Base-by-base conservation (phyloP, 345 rosid species). In the Raphanus sativus region DNA sequence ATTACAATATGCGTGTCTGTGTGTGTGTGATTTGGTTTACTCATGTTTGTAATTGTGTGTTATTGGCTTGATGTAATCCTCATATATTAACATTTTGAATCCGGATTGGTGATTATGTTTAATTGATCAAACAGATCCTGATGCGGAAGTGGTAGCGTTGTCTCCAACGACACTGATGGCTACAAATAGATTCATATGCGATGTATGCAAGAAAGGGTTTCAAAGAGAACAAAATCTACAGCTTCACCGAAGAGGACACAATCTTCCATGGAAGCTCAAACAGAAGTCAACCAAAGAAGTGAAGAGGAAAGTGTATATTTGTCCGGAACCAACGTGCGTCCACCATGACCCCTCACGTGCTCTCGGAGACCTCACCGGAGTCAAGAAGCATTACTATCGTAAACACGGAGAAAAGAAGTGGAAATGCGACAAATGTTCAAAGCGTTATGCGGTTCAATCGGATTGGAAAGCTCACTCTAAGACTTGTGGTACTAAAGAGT, bases 391-490 rank as follows among this genome's bases (percentile, higher is more conserved):
- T 73, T 91, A 82, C 69, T 91, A 85, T 6, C 83, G 97, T 29
- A 91, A 91, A 78, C 97, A 91, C 24, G 97, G 97, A 1, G 97
- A 91, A 82, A 91, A 91, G 81, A 91, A 89, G 75, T 91, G 93
- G 95, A 89, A 91, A 86, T 91, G 97, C 25, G 95, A 89, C 48
- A 91, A 89, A 81, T 91, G 97, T 69, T 86, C 92, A 0, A 91
- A 91, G 84, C 70, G 86, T 21, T 91, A 89, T 21, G 97, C 94
- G 5, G 94, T 91, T 61, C 94, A 91, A 68, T 91, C 97, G 0
- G 97, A 91, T 74, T 91, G 94, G 93, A 91, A 91, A 79, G 97
- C 97, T 73, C 97, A 91, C 84, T 89, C 91, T 6, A 91, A 91
- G 75, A 89, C 90, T 63, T 91, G 97, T 69, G 97, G 97, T 65